Evolutionary conservation across 2,329 filamentous ascomycete genomes (phyloP).

Genomic region (Neocucurbitaria cava): DNA sequence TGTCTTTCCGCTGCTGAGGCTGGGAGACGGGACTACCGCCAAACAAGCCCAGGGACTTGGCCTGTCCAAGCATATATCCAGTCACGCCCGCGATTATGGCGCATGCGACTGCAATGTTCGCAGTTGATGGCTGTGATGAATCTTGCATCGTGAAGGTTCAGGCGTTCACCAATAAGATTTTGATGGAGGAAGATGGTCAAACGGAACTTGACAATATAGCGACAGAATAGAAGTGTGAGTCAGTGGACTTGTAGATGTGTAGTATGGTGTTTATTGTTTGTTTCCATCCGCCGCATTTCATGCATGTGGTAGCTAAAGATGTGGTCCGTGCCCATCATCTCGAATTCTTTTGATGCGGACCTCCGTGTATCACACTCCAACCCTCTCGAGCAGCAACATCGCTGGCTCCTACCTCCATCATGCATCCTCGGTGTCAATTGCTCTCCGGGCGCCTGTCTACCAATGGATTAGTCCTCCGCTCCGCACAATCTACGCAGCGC

Average conservation of each 20-base stretch:
- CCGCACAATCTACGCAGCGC: slow-evolving; percentile 25
- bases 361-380: slow-evolving; percentile 24
- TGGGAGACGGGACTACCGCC: slow-evolving; percentile 56
- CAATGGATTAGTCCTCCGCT: slow-evolving; percentile 14
- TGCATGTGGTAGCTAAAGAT: slow-evolving; percentile 5
- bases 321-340: slow-evolving; percentile 11
- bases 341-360: slow-evolving; percentile 35
- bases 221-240: background rate
- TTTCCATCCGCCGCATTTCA: slow-evolving; percentile 5
- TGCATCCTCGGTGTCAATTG: slow-evolving; percentile 41
- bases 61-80: slow-evolving; percentile 76
- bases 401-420: slow-evolving; percentile 20
- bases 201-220: background rate
- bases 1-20: slow-evolving; percentile 16
- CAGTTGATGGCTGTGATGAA: slow-evolving; percentile 58
- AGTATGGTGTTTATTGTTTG: background rate
- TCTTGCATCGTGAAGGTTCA: slow-evolving; percentile 37
- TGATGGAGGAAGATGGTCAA: background rate
- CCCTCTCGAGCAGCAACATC: slow-evolving; percentile 22
- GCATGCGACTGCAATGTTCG: slow-evolving; percentile 72
- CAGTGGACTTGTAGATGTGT: background rate
- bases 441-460: slow-evolving; percentile 30
- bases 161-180: background rate
- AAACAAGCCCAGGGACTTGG: slow-evolving; percentile 75
- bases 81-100: slow-evolving; percentile 75